A percentile compares a stretch with the other conserved stretches of the same genome.
Evolutionary conservation across 73 alveolate species (phyloP).

Genomic region (Uronychia binucleata): DNA sequence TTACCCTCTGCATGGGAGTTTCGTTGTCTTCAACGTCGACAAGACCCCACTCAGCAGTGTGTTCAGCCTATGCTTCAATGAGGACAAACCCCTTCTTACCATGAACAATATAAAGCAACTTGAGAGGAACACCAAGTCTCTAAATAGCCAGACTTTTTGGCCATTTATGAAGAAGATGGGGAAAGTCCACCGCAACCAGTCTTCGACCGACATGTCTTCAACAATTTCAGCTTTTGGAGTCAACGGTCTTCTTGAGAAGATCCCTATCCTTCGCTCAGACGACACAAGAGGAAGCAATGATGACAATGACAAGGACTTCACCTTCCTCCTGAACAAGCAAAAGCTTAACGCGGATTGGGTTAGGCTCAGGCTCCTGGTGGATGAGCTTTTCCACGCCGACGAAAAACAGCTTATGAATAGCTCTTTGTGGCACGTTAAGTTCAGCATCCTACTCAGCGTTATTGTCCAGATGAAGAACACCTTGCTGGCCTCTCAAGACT

Average conservation of each 20-base stretch:
- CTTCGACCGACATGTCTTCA: neutral
- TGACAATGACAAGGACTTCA: neutral
- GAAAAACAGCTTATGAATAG: neutral
- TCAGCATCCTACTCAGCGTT: slow-evolving; percentile 7
- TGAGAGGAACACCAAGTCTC: slow-evolving; percentile 3
- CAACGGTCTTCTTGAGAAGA: too few relatives aligned
- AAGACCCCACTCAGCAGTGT: slow-evolving; percentile 29
- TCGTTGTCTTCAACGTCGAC: slow-evolving; percentile 31
- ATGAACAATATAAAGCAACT: slow-evolving; percentile 29
- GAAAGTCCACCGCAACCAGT: neutral
- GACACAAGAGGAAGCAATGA: too few relatives aligned
- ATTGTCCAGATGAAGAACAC: slow-evolving; percentile 41
- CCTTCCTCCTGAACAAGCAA: neutral
- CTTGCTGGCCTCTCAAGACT: slow-evolving; percentile 9
- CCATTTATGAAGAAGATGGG: neutral
- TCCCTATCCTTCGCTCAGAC: too few relatives aligned
- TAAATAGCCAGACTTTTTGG: neutral
- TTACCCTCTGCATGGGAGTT: slow-evolving; percentile 25
- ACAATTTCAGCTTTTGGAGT: neutral
- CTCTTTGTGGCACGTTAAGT: slow-evolving; percentile 25
- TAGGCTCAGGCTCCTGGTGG: neutral
- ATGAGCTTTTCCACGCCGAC: neutral
- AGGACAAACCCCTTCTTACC: slow-evolving; percentile 6
- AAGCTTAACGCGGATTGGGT: neutral
- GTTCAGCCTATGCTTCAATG: neutral